These are phyloP conservation scores for Hanseniaspora hatyaiensis DNA, from an alignment of 805 yeast species.

Conservation along the genomic window DNA sequence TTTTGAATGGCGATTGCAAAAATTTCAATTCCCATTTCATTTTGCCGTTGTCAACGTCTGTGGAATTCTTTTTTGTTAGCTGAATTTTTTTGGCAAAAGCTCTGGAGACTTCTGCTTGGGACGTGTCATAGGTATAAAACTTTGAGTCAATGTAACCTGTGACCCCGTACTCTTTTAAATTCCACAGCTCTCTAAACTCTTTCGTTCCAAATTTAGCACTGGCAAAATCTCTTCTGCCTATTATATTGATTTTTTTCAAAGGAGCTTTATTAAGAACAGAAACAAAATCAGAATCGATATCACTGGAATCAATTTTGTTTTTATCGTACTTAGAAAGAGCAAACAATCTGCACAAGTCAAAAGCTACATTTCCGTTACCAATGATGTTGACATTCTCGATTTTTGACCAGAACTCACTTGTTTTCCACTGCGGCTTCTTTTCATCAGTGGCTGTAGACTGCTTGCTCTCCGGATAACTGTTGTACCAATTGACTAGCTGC, in stretches of 20 bases:
- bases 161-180: conserved; percentile 43
- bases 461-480: conserved; percentile 58
- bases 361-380: conserved; percentile 96
- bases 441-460: too few species aligned
- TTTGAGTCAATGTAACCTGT: conserved; percentile 35
- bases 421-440: conserved; percentile 23
- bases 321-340: conserved; percentile 43
- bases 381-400: conserved; percentile 61
- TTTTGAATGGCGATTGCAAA: conserved; percentile 50
- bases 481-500: conserved; percentile 91
- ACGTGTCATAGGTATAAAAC: too few species aligned
- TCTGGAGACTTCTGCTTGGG: not conserved
- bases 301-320: conserved; percentile 54
- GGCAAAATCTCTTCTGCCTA: conserved; percentile 75
- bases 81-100: conserved; percentile 6
- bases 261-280: conserved; percentile 39
- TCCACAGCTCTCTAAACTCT: conserved; percentile 76
- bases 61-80: not conserved
- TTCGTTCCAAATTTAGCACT: conserved; percentile 87
- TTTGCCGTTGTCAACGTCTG: not conserved
- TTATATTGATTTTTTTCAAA: conserved; percentile 56
- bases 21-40: conserved; percentile 57
- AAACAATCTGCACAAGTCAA: conserved; percentile 69
- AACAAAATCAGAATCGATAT: conserved; percentile 55
- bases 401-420: conserved; percentile 42